Conservation (phyloP, 1,139 yeast genomes). For the Entelexis paramagnoliae region DNA sequence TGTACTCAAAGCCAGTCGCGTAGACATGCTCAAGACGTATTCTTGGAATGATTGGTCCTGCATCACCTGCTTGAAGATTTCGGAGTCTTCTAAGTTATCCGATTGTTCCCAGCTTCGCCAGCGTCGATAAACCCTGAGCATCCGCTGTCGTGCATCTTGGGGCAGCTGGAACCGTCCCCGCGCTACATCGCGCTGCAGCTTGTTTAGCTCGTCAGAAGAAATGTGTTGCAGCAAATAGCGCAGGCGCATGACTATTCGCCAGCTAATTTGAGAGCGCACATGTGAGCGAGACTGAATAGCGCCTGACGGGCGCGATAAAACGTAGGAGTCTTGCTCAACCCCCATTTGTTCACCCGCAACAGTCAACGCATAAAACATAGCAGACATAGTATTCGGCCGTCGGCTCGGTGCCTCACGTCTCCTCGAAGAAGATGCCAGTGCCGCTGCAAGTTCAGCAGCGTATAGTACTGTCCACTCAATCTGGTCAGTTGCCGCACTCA, state of each 20-base stretch:
- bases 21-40: constrained; percentile 14
- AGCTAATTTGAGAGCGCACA: constrained; percentile 68
- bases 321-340: constrained; percentile 77
- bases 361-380: constrained; percentile 40
- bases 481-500: constrained; percentile 16
- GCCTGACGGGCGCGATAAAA: constrained; percentile 78
- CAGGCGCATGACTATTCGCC: constrained; percentile 74
- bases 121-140: constrained; percentile 49
- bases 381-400: constrained; percentile 2
- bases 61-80: constrained; percentile 27
- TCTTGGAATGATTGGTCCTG: constrained; percentile 29
- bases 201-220: constrained; percentile 46
- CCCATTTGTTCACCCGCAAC: constrained; percentile 50
- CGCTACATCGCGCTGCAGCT: constrained; percentile 21
- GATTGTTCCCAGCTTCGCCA: constrained; percentile 89
- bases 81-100: constrained; percentile 46
- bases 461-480: constrained; percentile 17
- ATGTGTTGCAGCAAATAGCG: constrained; percentile 58
- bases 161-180: constrained; percentile 36
- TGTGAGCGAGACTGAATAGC: constrained; percentile 65
- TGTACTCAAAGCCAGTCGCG: constrained; percentile 6
- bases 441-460: constrained; percentile 4
- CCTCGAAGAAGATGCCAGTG: neutral
- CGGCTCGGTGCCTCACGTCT: neutral
- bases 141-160: constrained; percentile 43